Percentiles rank a stretch among this genome's conserved stretches.
Evolutionary conservation across 805 yeast genomes (phyloP).

Genomic region (Yamadazyma sp.): DNA sequence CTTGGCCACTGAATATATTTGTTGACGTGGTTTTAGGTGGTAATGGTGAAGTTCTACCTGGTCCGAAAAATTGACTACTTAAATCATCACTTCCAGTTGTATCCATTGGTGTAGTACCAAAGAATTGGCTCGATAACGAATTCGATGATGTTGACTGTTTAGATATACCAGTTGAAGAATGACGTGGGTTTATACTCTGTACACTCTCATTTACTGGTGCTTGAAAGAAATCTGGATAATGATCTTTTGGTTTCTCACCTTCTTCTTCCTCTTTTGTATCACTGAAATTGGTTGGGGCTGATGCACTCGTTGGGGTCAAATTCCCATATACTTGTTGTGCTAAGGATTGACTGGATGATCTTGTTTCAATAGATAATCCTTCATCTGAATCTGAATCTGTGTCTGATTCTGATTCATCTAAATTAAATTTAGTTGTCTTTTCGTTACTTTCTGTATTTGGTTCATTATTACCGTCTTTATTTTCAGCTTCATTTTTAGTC

Average conservation of each 20-base stretch:
- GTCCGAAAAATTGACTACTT: slow-evolving; percentile 8
- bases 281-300: no score
- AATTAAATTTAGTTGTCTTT: slow-evolving; percentile 1
- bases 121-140: slow-evolving; percentile 37
- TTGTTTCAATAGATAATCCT: slow-evolving; percentile 37
- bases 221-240: slow-evolving; percentile 13
- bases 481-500: background rate
- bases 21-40: slow-evolving; percentile 44
- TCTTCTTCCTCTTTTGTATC: slow-evolving; percentile 16
- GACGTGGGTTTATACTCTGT: slow-evolving; percentile 29
- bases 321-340: slow-evolving; percentile 39
- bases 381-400: slow-evolving; percentile 27
- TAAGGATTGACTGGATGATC: slow-evolving; percentile 40
- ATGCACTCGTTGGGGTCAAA: slow-evolving; percentile 17
- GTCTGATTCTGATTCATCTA: slow-evolving; percentile 11
- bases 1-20: slow-evolving; percentile 36
- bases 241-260: background rate
- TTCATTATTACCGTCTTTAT: background rate
- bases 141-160: slow-evolving; percentile 41
- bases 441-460: background rate
- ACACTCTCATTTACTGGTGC: slow-evolving; percentile 26
- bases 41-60: slow-evolving; percentile 33
- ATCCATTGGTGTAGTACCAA: slow-evolving; percentile 20
- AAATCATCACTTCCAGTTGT: slow-evolving; percentile 1
- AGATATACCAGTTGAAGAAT: slow-evolving; percentile 32